Conservation (phyloP, 2,329 filamentous ascomycete genomes). For the Arthrinium puccinioides region DNA sequence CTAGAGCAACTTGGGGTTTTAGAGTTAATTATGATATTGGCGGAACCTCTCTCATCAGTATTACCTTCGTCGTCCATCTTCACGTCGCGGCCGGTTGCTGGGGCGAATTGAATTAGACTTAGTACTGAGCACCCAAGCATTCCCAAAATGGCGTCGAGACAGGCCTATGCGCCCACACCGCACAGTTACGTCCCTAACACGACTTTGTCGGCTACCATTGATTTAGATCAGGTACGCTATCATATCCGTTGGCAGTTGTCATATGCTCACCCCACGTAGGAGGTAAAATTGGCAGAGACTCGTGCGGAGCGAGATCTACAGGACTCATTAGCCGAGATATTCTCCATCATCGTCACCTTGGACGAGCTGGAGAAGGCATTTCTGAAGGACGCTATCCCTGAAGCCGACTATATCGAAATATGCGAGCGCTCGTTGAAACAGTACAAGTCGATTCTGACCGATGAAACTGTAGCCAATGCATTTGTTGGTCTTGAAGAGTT, state of each 20-base stretch:
- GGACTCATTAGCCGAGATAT: conserved; percentile 93
- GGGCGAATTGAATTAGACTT: too few relatives aligned
- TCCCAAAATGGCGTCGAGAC: conserved; percentile 44
- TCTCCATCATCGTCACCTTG: conserved; percentile 92
- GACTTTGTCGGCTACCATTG: conserved; percentile 79
- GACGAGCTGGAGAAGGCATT: conserved; percentile 96
- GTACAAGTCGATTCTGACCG: conserved; percentile 88
- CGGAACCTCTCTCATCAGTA: too few relatives aligned
- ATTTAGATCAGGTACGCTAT: conserved; percentile 71
- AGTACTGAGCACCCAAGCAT: too few relatives aligned
- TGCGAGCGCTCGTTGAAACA: conserved; percentile 91
- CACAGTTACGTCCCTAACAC: conserved; percentile 88
- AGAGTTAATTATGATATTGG: too few relatives aligned
- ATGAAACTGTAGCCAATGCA: conserved; percentile 81
- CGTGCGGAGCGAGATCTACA: conserved; percentile 87
- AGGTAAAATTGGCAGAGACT: conserved; percentile 85
- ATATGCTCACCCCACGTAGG: conserved; percentile 42
- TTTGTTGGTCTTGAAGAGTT: conserved; percentile 88
- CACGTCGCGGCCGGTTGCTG: too few relatives aligned
- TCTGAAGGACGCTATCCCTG: conserved; percentile 87
- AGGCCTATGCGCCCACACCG: conserved; percentile 82
- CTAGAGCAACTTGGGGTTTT: too few relatives aligned
- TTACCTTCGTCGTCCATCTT: too few relatives aligned
- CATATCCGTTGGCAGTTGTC: conserved; percentile 2
- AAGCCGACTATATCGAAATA: conserved; percentile 91